Evolutionary conservation across 257 asterid species (phyloP).

Genomic region (Salvia miltiorrhiza): DNA sequence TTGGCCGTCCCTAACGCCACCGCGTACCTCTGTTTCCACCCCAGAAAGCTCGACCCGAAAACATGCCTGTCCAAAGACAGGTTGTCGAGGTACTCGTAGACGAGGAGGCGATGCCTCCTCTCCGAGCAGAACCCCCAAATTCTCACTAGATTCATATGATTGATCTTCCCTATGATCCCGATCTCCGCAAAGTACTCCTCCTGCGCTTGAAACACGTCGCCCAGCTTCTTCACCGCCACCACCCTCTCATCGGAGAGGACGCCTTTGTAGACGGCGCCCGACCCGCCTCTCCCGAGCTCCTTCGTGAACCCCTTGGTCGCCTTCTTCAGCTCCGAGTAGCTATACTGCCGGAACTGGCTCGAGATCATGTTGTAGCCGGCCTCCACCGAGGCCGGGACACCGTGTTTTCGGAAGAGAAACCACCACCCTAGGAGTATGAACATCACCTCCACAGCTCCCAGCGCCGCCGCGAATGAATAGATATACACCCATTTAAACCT

Average conservation of each 20-base stretch:
- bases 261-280: conserved; percentile 49
- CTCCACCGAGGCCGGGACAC: conserved; percentile 44
- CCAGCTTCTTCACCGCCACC: conserved; percentile 57
- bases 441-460: conserved; percentile 36
- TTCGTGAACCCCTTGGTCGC: conserved; percentile 44
- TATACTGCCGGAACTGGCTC: conserved; percentile 37
- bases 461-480: conserved; percentile 31
- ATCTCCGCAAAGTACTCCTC: conserved; percentile 59
- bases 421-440: conserved; percentile 44
- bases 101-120: conserved; percentile 35
- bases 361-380: conserved; percentile 50
- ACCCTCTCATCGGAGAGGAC: conserved; percentile 35
- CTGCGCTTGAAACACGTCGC: conserved; percentile 30
- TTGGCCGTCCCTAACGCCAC: conserved; percentile 55
- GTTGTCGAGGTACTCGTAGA: conserved; percentile 52
- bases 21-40: conserved; percentile 39
- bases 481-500: conserved; percentile 40
- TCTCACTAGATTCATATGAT: conserved; percentile 63
- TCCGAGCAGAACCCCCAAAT: conserved; percentile 48
- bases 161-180: conserved; percentile 42
- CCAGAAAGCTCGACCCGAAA: conserved; percentile 31
- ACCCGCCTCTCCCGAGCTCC: conserved; percentile 56
- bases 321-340: conserved; percentile 39
- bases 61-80: conserved; percentile 40
- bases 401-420: conserved; percentile 40